phyloP scores from a whole-genome alignment of 2,329 filamentous ascomycete species.

The Colletotrichum chlorophyti region DNA sequence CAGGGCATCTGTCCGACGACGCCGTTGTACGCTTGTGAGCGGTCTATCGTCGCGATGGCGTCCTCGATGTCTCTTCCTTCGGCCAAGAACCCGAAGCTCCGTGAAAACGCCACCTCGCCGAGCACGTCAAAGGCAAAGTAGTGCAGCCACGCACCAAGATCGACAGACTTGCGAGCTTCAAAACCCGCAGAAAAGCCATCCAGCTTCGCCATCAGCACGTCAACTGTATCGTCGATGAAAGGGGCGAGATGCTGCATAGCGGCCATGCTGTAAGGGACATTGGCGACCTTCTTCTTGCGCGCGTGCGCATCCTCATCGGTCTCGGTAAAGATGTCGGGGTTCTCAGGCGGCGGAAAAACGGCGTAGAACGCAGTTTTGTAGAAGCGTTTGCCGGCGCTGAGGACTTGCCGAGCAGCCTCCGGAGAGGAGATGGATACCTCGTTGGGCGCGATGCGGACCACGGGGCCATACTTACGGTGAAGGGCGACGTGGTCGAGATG shows the following conservation, averaged over 20 bases:
- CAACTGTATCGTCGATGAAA: conserved; percentile 59
- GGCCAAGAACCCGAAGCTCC: conserved; percentile 59
- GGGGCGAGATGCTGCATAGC: conserved; percentile 58
- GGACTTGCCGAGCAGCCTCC: conserved; percentile 40
- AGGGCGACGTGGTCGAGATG: conserved; percentile 51
- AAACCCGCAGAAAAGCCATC: conserved; percentile 40
- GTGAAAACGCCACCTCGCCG: conserved; percentile 58
- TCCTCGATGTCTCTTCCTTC: conserved; percentile 55
- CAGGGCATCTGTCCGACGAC: conserved; percentile 59
- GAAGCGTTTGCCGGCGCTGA: conserved; percentile 58
- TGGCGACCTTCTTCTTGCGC: conserved; percentile 59
- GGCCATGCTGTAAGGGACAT: conserved; percentile 59
- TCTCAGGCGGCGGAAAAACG: conserved; percentile 62
- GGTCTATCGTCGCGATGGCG: conserved; percentile 51
- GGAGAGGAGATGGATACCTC: conserved; percentile 46
- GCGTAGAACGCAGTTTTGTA: conserved; percentile 60
- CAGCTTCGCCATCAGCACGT: conserved; percentile 51
- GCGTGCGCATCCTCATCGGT: conserved; percentile 60
- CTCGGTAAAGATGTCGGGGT: conserved; percentile 66
- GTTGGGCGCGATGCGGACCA: conserved; percentile 41
- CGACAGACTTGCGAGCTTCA: conserved; percentile 35
- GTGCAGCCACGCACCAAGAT: conserved; percentile 55
- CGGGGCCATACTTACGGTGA: conserved; percentile 40
- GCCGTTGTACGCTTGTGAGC: conserved; percentile 59
- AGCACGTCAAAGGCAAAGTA: conserved; percentile 49